These are phyloP conservation scores for Saturnispora mendoncae DNA, from an alignment of 805 yeast genomes.

Conservation along the genomic window DNA sequence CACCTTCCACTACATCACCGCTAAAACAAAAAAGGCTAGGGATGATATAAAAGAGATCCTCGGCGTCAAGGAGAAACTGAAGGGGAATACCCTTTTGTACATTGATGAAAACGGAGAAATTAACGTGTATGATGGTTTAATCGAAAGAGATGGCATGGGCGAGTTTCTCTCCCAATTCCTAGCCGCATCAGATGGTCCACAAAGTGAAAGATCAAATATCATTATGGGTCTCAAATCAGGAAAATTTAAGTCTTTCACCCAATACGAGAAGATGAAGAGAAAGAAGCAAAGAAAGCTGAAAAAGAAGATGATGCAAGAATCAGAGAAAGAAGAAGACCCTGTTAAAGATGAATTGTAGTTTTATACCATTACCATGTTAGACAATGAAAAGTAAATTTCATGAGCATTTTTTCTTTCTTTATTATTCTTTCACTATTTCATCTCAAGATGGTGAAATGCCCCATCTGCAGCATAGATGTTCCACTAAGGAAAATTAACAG, in stretches of 20 bases:
- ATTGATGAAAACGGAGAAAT: slow-evolving; percentile 18
- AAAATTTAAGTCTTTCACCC: slow-evolving; percentile 18
- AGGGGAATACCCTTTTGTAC: slow-evolving; percentile 21
- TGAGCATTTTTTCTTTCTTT: slow-evolving; percentile 1
- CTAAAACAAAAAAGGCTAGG: slow-evolving; percentile 14
- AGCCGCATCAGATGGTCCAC: slow-evolving; percentile 29
- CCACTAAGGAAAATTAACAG: slow-evolving; percentile 25
- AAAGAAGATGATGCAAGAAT: slow-evolving; percentile 6
- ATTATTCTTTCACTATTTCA: too few species aligned
- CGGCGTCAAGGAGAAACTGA: slow-evolving; percentile 12
- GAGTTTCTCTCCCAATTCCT: slow-evolving; percentile 27
- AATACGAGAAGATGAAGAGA: slow-evolving; percentile 19
- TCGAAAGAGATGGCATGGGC: slow-evolving; percentile 26
- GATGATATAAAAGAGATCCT: slow-evolving; percentile 9
- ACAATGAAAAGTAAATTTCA: too few species aligned
- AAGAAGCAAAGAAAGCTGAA: slow-evolving; percentile 14
- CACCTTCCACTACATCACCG: slow-evolving; percentile 37
- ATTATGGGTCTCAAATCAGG: slow-evolving; percentile 20
- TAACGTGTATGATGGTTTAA: slow-evolving; percentile 20
- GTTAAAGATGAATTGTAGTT: slow-evolving; percentile 18
- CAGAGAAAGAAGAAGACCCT: slow-evolving; percentile 1
- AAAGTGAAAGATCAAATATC: slow-evolving; percentile 20
- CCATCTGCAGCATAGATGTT: slow-evolving; percentile 26
- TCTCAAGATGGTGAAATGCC: slow-evolving; percentile 30
- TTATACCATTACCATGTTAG: not conserved